A percentile compares a stretch with the other conserved stretches of the same genome.
phyloP scores from a whole-genome alignment of 352 stramenopile genomes.

The Globisporangium paroecandrum region DNA sequence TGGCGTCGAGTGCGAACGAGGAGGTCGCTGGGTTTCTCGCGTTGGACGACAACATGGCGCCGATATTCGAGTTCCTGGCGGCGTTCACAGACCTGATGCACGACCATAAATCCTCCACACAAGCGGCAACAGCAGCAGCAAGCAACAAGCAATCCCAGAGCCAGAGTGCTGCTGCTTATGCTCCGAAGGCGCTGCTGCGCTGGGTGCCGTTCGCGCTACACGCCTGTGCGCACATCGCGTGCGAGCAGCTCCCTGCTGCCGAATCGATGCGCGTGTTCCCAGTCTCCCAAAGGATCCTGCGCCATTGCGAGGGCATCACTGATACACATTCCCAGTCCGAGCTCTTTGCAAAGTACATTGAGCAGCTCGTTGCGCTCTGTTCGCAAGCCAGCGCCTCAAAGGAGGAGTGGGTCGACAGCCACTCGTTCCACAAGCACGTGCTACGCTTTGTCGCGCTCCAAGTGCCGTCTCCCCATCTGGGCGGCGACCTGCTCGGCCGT shows the following conservation, averaged over 20 bases:
- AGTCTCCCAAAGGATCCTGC: slow-evolving; percentile 25
- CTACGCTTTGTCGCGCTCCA: slow-evolving; percentile 53
- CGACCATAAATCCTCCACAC: neutral
- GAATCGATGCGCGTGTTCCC: slow-evolving; percentile 24
- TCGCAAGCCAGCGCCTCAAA: slow-evolving; percentile 52
- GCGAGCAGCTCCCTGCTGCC: slow-evolving; percentile 22
- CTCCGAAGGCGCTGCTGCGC: slow-evolving; percentile 20
- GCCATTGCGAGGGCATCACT: slow-evolving; percentile 19
- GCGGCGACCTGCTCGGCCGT: slow-evolving; percentile 66
- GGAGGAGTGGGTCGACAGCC: slow-evolving; percentile 52
- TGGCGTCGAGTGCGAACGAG: slow-evolving; percentile 9
- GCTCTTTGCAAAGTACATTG: slow-evolving; percentile 32
- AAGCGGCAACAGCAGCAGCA: neutral
- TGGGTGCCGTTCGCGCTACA: slow-evolving; percentile 43
- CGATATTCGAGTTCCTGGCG: slow-evolving; percentile 26
- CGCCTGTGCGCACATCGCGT: slow-evolving; percentile 32
- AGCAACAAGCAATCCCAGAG: neutral
- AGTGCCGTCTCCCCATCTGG: slow-evolving; percentile 55
- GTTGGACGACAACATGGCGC: slow-evolving; percentile 28
- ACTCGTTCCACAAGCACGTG: slow-evolving; percentile 50
- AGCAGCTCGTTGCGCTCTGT: slow-evolving; percentile 38
- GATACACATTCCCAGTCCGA: slow-evolving; percentile 8
- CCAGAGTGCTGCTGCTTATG: neutral
- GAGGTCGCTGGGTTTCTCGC: slow-evolving; percentile 15
- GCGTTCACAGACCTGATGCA: slow-evolving; percentile 18